These are phyloP conservation scores for Xylaria scruposa DNA, from an alignment of 495 filamentous ascomycete species.

Conservation along the genomic window DNA sequence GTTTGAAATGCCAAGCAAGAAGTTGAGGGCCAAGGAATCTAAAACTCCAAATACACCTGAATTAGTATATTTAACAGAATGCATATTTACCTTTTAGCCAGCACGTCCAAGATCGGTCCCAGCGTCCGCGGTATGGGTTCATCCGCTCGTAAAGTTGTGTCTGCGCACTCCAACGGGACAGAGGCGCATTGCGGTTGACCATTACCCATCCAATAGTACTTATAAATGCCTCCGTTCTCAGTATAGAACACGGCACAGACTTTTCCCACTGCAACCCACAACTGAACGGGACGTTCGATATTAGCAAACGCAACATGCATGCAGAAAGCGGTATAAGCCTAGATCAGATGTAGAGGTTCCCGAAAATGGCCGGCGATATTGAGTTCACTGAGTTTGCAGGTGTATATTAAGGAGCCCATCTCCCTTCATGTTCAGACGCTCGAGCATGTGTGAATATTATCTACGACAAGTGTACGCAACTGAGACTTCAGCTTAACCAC, in stretches of 20 bases:
- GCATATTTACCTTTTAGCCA: conserved; percentile 6
- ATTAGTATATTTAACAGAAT: neutral
- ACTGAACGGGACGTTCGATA: neutral
- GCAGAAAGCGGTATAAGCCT: neutral
- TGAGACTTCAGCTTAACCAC: neutral
- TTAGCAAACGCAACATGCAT: neutral
- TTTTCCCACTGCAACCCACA: neutral
- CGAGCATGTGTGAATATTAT: neutral
- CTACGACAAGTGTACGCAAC: neutral
- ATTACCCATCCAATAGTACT: conserved; percentile 1
- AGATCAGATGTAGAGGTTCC: neutral
- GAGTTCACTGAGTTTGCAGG: neutral
- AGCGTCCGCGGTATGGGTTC: neutral
- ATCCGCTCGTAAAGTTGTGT: neutral
- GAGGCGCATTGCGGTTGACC: neutral
- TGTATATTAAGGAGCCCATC: neutral
- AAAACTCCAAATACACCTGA: neutral
- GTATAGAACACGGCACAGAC: neutral
- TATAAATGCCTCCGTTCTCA: neutral
- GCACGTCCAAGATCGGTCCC: neutral
- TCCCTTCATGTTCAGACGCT: neutral
- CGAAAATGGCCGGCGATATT: neutral
- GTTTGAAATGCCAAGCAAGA: neutral
- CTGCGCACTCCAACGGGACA: neutral
- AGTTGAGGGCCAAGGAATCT: neutral